Evolutionary conservation across 2,329 filamentous ascomycete species (phyloP), one percentile per base, ranked within the genome.

Genomic region (Raffaelea deltoideospora): DNA sequence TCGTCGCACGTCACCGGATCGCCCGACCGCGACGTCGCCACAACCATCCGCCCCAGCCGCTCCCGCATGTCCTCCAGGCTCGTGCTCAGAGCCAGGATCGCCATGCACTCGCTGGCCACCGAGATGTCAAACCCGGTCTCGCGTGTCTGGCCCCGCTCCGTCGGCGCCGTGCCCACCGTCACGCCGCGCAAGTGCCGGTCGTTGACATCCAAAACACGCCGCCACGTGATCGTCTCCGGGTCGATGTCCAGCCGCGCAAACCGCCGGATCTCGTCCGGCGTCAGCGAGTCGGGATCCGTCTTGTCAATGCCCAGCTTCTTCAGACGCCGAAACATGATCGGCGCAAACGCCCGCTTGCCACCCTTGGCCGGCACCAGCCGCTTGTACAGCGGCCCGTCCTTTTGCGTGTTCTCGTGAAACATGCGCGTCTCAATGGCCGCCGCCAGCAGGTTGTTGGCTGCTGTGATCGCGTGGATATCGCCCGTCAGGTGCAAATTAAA

Each of bases 401-500:
- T 94, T 51, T 96, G 88, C 0, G 87, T 93, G 51, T 81, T 80
- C 61, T 98, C 90, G 55, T 98, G 90, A 69, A 95, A 98, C 63
- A 98, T 96, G 49, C 90, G 79, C 2, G 90, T 96, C 55, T 98
- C 90, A 44, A 98, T 92, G 26, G 90, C 90, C 37, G 90, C 90
- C 31, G 90, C 88, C 31, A 98, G 72, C 40, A 98, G 68, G 61
- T 98, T 98, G 70, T 96, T 98, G 27, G 90, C 90, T 21, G 88
- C 88, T 37, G 86, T 86, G 52, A 98, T 90, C 46, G 90, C 90
- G 57, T 98, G 90, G 39, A 98, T 96, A 55, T 98, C 90, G 50
- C 90, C 90, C 38, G 90, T 98, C 51, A 98, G 64, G 58, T 98
- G 90, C 53, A 98, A 66, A 61, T 98, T 98, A 67, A 98, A 98